Evolutionary conservation across 116 monocot species (phyloP).

Genomic region (Iris pallida): DNA sequence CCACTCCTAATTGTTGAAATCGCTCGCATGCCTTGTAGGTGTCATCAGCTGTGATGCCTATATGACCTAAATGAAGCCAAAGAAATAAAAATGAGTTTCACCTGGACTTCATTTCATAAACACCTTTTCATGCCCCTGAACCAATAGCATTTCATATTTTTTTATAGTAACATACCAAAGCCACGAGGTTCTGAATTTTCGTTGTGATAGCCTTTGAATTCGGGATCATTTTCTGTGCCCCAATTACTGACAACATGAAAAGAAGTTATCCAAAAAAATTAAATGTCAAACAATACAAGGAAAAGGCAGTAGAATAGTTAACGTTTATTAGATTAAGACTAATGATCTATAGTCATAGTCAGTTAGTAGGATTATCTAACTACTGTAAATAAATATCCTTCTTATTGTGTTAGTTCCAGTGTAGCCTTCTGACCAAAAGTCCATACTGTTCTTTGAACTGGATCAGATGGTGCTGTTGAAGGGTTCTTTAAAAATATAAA

Average conservation of each 20-base stretch:
- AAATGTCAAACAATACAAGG: neutral
- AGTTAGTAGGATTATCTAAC: neutral
- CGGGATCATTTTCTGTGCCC: conserved; percentile 96
- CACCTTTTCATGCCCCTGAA: no score
- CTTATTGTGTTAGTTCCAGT: conserved; percentile 92
- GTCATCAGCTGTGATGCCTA: conserved; percentile 95
- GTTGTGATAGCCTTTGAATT: conserved; percentile 94
- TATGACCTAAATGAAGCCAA: conserved; percentile 50
- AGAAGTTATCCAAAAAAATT: neutral
- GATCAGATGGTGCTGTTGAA: conserved; percentile 63
- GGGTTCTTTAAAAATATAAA: conserved; percentile 61
- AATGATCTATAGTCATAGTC: neutral
- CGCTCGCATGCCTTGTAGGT: conserved; percentile 87
- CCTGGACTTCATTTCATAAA: no score
- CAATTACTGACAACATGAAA: conserved; percentile 60
- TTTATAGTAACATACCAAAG: conserved; percentile 58
- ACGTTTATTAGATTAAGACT: no score
- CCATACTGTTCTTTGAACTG: conserved; percentile 68
- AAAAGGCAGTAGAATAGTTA: no score
- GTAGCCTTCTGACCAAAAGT: conserved; percentile 90
- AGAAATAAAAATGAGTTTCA: neutral
- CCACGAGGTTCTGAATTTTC: conserved; percentile 99
- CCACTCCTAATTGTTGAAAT: conserved; percentile 83
- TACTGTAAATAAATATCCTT: neutral
- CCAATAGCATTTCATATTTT: neutral